phyloP scores from a whole-genome alignment of 495 filamentous ascomycete species.

The Xylaria scruposa region DNA sequence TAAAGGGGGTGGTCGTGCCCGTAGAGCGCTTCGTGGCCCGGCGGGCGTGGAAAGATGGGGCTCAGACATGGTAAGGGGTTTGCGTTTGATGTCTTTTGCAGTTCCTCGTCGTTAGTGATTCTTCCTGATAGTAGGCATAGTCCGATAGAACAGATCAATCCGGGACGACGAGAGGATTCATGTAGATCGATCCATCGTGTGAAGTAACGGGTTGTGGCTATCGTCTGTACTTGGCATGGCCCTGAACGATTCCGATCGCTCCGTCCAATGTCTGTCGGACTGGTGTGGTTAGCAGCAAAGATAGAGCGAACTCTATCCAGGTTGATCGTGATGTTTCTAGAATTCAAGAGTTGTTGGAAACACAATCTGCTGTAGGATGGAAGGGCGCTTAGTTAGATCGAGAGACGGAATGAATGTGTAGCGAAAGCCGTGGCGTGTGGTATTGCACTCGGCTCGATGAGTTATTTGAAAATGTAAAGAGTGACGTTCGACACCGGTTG shows the following conservation, averaged over 20 bases:
- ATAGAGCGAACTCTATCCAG: not conserved
- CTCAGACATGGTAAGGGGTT: constrained; percentile 35
- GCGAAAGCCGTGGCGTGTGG: not conserved
- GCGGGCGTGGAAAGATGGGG: constrained; percentile 34
- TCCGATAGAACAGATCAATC: constrained; percentile 16
- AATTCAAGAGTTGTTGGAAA: not conserved
- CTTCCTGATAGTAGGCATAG: constrained; percentile 13
- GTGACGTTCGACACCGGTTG: constrained; percentile 4
- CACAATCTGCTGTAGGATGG: not conserved
- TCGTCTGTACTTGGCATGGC: constrained; percentile 23
- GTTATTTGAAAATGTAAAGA: constrained; percentile 6
- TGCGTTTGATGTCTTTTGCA: not conserved
- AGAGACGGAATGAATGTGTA: not conserved
- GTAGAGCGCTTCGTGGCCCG: constrained; percentile 35
- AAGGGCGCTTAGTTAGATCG: not conserved
- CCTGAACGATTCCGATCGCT: constrained; percentile 12
- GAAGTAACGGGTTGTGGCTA: constrained; percentile 5
- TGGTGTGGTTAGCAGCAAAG: not conserved
- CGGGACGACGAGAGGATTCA: constrained; percentile 11
- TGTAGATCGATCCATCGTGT: constrained; percentile 18
- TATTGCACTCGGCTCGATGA: not conserved
- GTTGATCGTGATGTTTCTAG: constrained; percentile 17
- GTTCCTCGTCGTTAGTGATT: constrained; percentile 4
- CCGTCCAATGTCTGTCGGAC: constrained; percentile 3
- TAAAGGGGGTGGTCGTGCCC: constrained; percentile 31